Conservation (phyloP, 768 basidiomycete genomes). For the Leccinellum rugosiceps region DNA sequence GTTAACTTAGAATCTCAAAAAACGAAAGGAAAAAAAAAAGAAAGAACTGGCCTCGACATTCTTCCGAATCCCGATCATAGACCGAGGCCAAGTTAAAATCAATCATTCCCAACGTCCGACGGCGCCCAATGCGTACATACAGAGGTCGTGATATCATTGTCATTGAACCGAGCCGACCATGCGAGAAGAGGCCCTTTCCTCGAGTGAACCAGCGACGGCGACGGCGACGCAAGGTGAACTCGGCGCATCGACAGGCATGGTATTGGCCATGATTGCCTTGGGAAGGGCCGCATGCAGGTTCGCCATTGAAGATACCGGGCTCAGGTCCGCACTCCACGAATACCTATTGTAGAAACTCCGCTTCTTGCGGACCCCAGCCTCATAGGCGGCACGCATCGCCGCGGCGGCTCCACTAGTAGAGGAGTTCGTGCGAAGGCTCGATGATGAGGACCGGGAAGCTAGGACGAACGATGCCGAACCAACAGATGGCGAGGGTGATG, state of each 20-base stretch:
- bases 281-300: conserved; percentile 15
- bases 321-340: conserved; percentile 29
- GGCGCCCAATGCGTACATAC: background rate
- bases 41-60: background rate
- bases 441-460: conserved; percentile 27
- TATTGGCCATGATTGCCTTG: conserved; percentile 15
- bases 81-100: background rate
- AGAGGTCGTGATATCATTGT: background rate
- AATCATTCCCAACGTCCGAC: background rate
- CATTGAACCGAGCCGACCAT: conserved; percentile 18
- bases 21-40: background rate
- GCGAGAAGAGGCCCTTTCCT: background rate
- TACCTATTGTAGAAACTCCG: conserved; percentile 29
- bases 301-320: conserved; percentile 22
- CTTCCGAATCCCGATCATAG: background rate
- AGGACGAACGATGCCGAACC: conserved; percentile 26
- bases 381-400: conserved; percentile 32
- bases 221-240: conserved; percentile 4
- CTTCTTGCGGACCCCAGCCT: conserved; percentile 32
- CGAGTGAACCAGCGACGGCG: conserved; percentile 2
- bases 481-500: conserved; percentile 29
- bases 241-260: conserved; percentile 5
- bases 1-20: conserved; percentile 9
- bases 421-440: conserved; percentile 23
- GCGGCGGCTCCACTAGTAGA: conserved; percentile 21